Conservation (phyloP, 73 alveolate species). For the Diophrys appendiculata region DNA sequence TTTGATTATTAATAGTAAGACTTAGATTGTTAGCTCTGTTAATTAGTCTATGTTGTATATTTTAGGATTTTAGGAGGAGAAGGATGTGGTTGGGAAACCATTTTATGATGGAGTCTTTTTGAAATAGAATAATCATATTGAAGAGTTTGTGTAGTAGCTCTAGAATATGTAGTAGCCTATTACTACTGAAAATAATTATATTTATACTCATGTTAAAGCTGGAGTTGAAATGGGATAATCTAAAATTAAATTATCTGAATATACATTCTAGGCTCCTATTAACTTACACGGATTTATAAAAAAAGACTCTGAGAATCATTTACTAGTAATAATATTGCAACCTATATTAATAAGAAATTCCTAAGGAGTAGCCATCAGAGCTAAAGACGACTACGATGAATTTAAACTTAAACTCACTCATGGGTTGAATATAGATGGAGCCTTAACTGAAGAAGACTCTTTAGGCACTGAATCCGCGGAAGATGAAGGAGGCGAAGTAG, state of each 20-base stretch:
- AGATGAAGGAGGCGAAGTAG: no score
- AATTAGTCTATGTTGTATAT: background rate
- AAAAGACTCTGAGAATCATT: no score
- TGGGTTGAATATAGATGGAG: no score
- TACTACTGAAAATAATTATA: background rate
- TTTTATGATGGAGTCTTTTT: background rate
- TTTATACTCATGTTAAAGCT: background rate
- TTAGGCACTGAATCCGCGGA: no score
- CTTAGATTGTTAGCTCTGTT: background rate
- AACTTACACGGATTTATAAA: no score
- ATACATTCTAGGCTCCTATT: background rate
- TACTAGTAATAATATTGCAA: no score
- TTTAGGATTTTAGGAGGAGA: background rate
- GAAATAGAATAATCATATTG: background rate
- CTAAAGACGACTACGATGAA: no score
- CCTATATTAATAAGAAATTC: no score
- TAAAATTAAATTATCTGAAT: background rate
- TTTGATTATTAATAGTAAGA: background rate
- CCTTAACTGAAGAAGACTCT: no score
- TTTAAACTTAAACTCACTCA: no score
- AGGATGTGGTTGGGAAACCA: background rate
- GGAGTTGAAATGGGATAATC: background rate
- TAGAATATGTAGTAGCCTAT: background rate
- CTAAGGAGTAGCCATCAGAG: no score
- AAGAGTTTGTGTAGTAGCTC: background rate